A percentile compares a stretch with the other conserved stretches of the same genome.
These are phyloP conservation scores for Fusarium cyanostomum DNA, from an alignment of 2,329 filamentous ascomycete species.

Conservation along the genomic window DNA sequence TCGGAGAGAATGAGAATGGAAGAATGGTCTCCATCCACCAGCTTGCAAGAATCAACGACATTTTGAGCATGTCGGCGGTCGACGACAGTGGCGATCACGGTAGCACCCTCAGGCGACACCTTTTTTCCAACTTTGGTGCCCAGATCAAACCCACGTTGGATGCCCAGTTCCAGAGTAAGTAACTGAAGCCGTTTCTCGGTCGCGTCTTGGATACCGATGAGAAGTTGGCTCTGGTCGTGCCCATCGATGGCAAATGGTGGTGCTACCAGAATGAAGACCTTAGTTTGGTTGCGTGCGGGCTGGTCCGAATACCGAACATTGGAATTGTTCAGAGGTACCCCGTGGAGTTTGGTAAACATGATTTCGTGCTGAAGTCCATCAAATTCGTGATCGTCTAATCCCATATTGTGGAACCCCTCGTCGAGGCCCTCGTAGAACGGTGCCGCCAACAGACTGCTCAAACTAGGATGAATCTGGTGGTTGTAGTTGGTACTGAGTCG, in stretches of 20 bases:
- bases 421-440: slow-evolving; percentile 77
- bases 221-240: slow-evolving; percentile 62
- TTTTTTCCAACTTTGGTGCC: slow-evolving; percentile 36
- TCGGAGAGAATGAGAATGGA: slow-evolving; percentile 77
- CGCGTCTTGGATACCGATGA: slow-evolving; percentile 76
- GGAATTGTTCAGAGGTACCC: slow-evolving; percentile 68
- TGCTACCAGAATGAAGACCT: slow-evolving; percentile 73
- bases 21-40: slow-evolving; percentile 72
- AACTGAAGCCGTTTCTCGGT: slow-evolving; percentile 74
- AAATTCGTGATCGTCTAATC: slow-evolving; percentile 75
- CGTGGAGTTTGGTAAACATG: slow-evolving; percentile 76
- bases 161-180: slow-evolving; percentile 68
- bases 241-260: slow-evolving; percentile 65
- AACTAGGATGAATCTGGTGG: slow-evolving; percentile 59
- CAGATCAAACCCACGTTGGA: slow-evolving; percentile 47
- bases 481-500: slow-evolving; percentile 54
- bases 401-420: slow-evolving; percentile 77
- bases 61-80: slow-evolving; percentile 69
- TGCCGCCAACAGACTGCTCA: slow-evolving; percentile 72
- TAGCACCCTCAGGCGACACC: slow-evolving; percentile 26
- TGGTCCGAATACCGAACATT: slow-evolving; percentile 68
- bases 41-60: slow-evolving; percentile 77
- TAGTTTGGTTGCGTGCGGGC: slow-evolving; percentile 64
- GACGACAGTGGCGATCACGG: slow-evolving; percentile 49
- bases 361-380: slow-evolving; percentile 78